Percentiles rank a stretch among this genome's conserved stretches.
Evolutionary conservation across 1,284 basidiomycete genomes (phyloP).

Genomic region (Flammula alnicola): DNA sequence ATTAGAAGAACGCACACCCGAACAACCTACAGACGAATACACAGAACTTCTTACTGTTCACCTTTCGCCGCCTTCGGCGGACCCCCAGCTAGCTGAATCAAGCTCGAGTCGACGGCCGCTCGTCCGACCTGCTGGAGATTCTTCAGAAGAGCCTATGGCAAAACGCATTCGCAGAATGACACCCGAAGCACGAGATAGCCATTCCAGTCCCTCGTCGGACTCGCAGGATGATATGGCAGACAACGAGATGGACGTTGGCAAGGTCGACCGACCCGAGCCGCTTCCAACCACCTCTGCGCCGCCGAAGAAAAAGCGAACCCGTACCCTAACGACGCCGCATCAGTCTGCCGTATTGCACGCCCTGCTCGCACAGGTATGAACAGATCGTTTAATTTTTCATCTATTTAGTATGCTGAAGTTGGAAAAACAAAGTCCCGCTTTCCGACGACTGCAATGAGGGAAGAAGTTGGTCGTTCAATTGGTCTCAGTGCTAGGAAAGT

Average conservation of each 20-base stretch:
- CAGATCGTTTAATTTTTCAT: too few species aligned
- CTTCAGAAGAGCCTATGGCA: constrained; percentile 39
- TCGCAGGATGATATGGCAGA: constrained; percentile 61
- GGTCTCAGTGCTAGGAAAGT: constrained; percentile 85
- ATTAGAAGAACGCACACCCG: constrained; percentile 37
- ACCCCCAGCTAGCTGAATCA: constrained; percentile 24
- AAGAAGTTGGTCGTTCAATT: constrained; percentile 82
- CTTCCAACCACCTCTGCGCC: constrained; percentile 38
- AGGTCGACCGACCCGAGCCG: constrained; percentile 38
- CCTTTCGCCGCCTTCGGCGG: constrained; percentile 33
- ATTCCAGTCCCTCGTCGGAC: constrained; percentile 52
- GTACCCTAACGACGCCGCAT: constrained; percentile 82
- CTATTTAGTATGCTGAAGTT: too few species aligned
- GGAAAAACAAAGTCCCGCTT: constrained; percentile 93
- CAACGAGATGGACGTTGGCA: constrained; percentile 49
- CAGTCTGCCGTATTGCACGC: constrained; percentile 82
- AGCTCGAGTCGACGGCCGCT: constrained; percentile 20
- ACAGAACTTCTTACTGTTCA: constrained; percentile 33
- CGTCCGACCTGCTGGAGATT: constrained; percentile 29
- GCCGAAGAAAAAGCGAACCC: constrained; percentile 76
- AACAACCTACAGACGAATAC: constrained; percentile 26
- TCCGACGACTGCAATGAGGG: constrained; percentile 81
- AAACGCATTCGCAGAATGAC: constrained; percentile 42
- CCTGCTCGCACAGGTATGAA: constrained; percentile 76
- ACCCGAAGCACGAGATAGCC: constrained; percentile 31